These are phyloP conservation scores for Xylaria sp. DNA, from an alignment of 2,329 filamentous ascomycete species.

Conservation along the genomic window DNA sequence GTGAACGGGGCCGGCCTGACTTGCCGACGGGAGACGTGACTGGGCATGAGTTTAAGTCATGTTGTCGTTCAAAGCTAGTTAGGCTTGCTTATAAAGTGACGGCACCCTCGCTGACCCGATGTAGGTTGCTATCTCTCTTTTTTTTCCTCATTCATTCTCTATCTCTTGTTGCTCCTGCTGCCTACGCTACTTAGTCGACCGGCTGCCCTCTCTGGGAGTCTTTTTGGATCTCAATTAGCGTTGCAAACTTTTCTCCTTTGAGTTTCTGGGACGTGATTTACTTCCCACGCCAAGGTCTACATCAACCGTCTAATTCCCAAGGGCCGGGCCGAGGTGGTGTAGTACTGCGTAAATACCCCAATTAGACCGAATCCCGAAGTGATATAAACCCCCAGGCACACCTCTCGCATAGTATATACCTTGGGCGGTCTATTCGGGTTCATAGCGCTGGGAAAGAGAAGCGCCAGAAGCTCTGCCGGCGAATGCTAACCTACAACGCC, in stretches of 20 bases:
- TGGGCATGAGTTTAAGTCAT: conserved; percentile 17
- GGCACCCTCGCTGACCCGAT: conserved; percentile 19
- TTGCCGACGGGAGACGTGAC: conserved; percentile 33
- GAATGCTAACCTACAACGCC: conserved; percentile 64
- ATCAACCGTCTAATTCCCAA: neutral
- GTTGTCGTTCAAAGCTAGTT: conserved; percentile 19
- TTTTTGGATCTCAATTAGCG: neutral
- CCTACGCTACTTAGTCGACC: conserved; percentile 5
- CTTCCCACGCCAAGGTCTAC: neutral
- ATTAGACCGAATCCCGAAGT: conserved; percentile 10
- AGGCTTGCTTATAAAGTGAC: conserved; percentile 28
- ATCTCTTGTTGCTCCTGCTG: neutral
- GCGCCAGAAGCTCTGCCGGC: conserved; percentile 3
- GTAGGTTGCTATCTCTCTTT: neutral
- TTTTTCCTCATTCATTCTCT: neutral
- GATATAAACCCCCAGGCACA: conserved; percentile 4
- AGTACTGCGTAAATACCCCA: conserved; percentile 14
- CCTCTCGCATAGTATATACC: neutral
- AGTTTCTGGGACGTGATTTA: neutral
- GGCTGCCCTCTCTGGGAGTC: neutral
- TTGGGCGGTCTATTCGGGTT: conserved; percentile 1
- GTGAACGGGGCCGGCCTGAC: conserved; percentile 36
- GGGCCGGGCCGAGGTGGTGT: conserved; percentile 9
- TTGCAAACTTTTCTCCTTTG: conserved; percentile 11
- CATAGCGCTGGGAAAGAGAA: conserved; percentile 1